Percentiles rank a stretch among this genome's conserved stretches.
Conservation (phyloP, 176 grass and related monocot species). For the Lolium multiflorum region DNA sequence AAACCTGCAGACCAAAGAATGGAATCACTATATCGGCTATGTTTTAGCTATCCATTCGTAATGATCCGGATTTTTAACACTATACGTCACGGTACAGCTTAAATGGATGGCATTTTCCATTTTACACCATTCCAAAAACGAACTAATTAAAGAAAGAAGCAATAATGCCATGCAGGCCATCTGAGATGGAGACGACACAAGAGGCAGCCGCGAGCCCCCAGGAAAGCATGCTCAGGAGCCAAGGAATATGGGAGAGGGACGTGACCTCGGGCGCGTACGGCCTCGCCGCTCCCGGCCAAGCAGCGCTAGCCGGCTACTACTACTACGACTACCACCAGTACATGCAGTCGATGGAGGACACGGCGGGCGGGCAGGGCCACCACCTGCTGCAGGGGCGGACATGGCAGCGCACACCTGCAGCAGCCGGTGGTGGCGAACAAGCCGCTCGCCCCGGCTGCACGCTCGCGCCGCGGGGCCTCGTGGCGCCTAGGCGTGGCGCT, state of each 20-base stretch:
- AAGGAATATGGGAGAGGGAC: conserved; percentile 39
- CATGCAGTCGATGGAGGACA: conserved; percentile 23
- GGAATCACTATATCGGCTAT: neutral
- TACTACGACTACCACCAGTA: neutral
- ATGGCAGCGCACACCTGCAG: conserved; percentile 15
- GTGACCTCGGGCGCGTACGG: conserved; percentile 19
- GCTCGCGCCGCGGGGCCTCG: neutral
- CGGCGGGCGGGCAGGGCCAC: neutral
- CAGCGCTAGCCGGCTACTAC: neutral
- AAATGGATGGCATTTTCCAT: no score
- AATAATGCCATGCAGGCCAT: conserved; percentile 7
- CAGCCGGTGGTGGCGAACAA: conserved; percentile 25
- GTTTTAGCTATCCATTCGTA: neutral
- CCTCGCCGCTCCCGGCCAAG: neutral
- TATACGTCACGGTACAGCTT: no score
- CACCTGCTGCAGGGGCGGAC: conserved; percentile 25
- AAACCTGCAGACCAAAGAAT: neutral
- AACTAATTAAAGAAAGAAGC: neutral
- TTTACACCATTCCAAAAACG: no score
- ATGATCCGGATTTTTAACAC: no score
- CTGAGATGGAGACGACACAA: conserved; percentile 22
- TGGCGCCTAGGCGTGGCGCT: conserved; percentile 3
- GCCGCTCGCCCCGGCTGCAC: neutral
- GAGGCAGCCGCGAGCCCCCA: neutral
- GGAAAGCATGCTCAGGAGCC: conserved; percentile 14